Base-by-base conservation (phyloP, 345 rosid genomes). In the Lenwebbia sp. region DNA sequence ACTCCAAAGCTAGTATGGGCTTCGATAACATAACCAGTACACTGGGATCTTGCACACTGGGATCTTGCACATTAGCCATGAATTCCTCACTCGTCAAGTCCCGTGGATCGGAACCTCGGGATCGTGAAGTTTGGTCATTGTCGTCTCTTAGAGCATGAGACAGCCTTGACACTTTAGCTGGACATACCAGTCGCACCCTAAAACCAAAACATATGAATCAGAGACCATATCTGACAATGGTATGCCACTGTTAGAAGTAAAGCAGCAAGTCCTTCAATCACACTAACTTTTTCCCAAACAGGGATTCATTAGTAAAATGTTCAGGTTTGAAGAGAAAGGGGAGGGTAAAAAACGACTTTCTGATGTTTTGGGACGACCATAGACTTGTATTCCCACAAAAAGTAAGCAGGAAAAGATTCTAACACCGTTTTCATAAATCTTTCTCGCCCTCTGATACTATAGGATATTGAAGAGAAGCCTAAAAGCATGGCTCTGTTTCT, bases 1-100 rank as follows among this genome's bases (percentile, higher is more conserved):
- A 93, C 86, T 95, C 91, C 88, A 97, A 90, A 85, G 99, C 97
- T 78, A 97, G 49, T 83, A 97, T 85, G 76, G 99, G 99, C 85
- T 90, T 93, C 8, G 98, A 96, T 75, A 93, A 87, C 98, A 97
- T 88, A 65, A 97, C 93, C 0, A 93, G 92, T 82, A 89, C 78
- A 89, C 94, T 91, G 82, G 93, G 87, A 85, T 83, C 86, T 76
- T 89, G 86, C 49, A 62, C 90, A 55, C 94, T 91, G 82, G 93
- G 87, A 85, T 83, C 86, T 76, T 89, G 86, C 49, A 62, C 90
- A 55, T 87, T 90, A 62, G 92, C 92, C 15, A 3, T 75, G 28
- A 41, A 44, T 70, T 86, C 90, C 60, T 85, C 82, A 8, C 78
- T 54, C 65, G 74, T 74, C 25, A 88, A 87, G 57, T 84, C 90